phyloP scores from a whole-genome alignment of 2,329 filamentous ascomycete species.

The Hypoxylon sp. region DNA sequence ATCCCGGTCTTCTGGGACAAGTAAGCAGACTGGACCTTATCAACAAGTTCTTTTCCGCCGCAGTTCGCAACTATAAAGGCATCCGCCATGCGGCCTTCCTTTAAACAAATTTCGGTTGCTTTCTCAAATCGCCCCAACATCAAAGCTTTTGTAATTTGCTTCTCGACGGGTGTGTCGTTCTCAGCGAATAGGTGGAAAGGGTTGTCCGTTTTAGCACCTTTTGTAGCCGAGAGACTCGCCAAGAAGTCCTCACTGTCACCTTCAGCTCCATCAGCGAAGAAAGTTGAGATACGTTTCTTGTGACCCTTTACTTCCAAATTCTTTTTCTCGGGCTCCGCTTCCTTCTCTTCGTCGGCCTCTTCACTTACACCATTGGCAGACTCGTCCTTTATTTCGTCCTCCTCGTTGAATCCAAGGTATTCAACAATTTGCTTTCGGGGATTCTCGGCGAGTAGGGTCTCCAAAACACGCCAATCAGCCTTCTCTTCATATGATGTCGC shows the following conservation, averaged over 20 bases:
- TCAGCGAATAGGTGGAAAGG: constrained; percentile 92
- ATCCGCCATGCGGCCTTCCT: constrained; percentile 92
- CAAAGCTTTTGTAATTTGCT: constrained; percentile 86
- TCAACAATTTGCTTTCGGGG: constrained; percentile 89
- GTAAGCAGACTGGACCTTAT: constrained; percentile 94
- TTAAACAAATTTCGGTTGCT: constrained; percentile 89
- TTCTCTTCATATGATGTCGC: constrained; percentile 91
- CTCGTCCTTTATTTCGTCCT: constrained; percentile 69
- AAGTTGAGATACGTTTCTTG: constrained; percentile 78
- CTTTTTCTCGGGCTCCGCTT: constrained; percentile 64
- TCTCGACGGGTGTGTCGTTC: constrained; percentile 86
- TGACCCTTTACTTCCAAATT: constrained; percentile 56
- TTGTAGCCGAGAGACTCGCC: constrained; percentile 85
- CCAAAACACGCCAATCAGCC: constrained; percentile 95
- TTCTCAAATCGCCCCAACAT: constrained; percentile 93
- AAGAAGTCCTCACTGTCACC: constrained; percentile 88
- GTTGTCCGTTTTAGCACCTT: constrained; percentile 92
- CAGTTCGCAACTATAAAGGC: constrained; percentile 99
- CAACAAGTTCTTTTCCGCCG: constrained; percentile 91
- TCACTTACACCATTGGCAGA: constrained; percentile 65
- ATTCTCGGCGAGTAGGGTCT: constrained; percentile 87
- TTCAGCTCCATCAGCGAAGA: constrained; percentile 80
- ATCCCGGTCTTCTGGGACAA: constrained; percentile 84
- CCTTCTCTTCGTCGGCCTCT: constrained; percentile 60
- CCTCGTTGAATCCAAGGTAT: constrained; percentile 87